Evolutionary conservation across 176 grass and related monocot genomes (phyloP).

Genomic region (Zoysia japonica): DNA sequence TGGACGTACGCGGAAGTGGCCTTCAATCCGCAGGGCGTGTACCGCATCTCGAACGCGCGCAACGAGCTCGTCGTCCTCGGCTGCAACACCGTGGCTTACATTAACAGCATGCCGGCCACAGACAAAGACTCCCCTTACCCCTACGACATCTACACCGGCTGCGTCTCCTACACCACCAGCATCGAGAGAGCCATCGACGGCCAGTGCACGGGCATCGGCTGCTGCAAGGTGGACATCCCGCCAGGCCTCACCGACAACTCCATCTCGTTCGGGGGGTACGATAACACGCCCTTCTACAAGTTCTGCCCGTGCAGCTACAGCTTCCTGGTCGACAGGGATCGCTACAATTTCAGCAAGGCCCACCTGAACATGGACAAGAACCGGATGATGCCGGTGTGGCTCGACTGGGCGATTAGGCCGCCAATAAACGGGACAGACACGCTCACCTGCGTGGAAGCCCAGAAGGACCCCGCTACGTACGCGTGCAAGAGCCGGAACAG

Average conservation of each 20-base stretch:
- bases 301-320: conserved; percentile 36
- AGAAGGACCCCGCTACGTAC: background rate
- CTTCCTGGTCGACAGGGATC: conserved; percentile 18
- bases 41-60: conserved; percentile 7
- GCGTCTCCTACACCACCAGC: conserved; percentile 19
- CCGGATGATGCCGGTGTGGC: conserved; percentile 1
- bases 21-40: background rate
- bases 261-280: background rate
- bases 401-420: conserved; percentile 37
- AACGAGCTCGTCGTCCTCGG: conserved; percentile 34
- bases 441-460: conserved; percentile 1
- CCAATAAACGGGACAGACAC: too few relatives aligned
- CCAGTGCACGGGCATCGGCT: conserved; percentile 16
- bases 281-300: background rate
- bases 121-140: background rate
- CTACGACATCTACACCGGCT: conserved; percentile 19
- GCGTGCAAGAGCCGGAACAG: conserved; percentile 26
- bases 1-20: too few relatives aligned
- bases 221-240: conserved; percentile 17
- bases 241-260: background rate
- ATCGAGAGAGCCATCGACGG: background rate
- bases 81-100: background rate
- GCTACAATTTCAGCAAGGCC: background rate
- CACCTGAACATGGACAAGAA: conserved; percentile 18
- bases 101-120: background rate